Base-by-base conservation (phyloP, 2,329 filamentous ascomycete species). In the Pseudogymnoascus sp. region DNA sequence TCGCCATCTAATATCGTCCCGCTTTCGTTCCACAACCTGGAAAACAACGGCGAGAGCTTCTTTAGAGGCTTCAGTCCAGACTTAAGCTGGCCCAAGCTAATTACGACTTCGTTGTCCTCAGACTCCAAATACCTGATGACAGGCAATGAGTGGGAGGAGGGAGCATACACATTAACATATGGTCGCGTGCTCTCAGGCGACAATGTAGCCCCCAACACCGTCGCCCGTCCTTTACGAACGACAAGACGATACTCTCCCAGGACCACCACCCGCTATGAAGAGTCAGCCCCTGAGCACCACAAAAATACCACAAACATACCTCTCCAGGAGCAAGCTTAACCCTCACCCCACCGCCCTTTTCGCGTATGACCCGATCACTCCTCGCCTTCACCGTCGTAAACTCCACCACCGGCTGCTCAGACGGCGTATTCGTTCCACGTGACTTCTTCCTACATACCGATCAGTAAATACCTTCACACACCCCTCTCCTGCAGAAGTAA, bases 121-220 rank as follows among this genome's bases (percentile, higher is more conserved):
- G 74, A 67, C 58, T 64, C 64, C 21, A 66, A 69, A 45, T 80
- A 84, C 55, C 83, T 76, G 35, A 93, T 78, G 0, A 87, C 82
- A 0, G 87, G 88, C 1, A 93, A 73, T 0, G 89, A 85, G 69
- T 90, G 84, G 37, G 86, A 89, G 42, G 82, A 80, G 1, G 88
- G 83, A 13, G 88, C 87, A 71, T 83, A 84, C 13, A 90, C 78
- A 18, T 37, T 15, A n/a, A 39, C 13, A 59, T n/a, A 39, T 18
- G 27, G 27, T 1, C 9, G 70, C 0, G 68, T 72, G 27, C 79
- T 74, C 0, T 79, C 77, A 1, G 80, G 71, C 9, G 76, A 75
- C 3, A 93, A 71, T 5, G 79, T 82, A 5, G 88, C 85, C 13
- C 89, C 88, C 12, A 84, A 81, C 27, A 93, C 72, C 1, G 82